Evolutionary conservation across 495 filamentous ascomycete species (phyloP), one percentile per base, ranked within the genome.

Genomic region (Hyaloscypha hepaticicola): DNA sequence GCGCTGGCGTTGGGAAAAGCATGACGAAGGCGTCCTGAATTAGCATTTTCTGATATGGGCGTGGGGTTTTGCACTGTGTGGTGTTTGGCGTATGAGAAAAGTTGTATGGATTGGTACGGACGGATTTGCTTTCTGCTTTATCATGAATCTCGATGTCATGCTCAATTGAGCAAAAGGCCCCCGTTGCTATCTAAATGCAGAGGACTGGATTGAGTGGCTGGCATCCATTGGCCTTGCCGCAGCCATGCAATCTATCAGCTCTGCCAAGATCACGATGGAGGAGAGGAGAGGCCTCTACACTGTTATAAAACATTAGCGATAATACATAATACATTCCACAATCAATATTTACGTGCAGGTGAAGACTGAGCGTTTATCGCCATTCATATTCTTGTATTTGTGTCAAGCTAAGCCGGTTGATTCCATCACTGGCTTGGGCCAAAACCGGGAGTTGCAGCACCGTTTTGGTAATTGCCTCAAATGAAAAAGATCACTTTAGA

Each of bases 1-100:
- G 50, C 22, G 56, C 51, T 21, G 58, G 62, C 58, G 58, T 63
- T 61, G 31, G 56, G 1, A 66, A 60, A 55, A 58, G 48, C 19
- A 48, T 29, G 45, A 24, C 56, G 33, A 65, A 59, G 55, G 55
- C 34, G 31, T 29, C n/a, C 56, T 61, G 38, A 59, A 1, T 29
- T 22, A 27, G 56, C 7, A 58, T 11, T 38, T 16, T 45, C 21
- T 25, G 58, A 51, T 38, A 45, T 28, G 8, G 56, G 9, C 45
- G 33, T 8, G 21, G 21, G 21, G 45, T 59, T 11, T 25, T 45
- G 56, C 12, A 59, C 24, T 33, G 55, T 57, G n/a, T 57, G 55
- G 28, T 8, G 11, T 16, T 16, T 45, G 50, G 22, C 8, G 22
- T 53, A 24, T 3, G 12, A 27, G 8, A 14, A 16, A n/a, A 56